Conservation (phyloP, 257 asterid genomes). For the Paraleonurus japonicus region DNA sequence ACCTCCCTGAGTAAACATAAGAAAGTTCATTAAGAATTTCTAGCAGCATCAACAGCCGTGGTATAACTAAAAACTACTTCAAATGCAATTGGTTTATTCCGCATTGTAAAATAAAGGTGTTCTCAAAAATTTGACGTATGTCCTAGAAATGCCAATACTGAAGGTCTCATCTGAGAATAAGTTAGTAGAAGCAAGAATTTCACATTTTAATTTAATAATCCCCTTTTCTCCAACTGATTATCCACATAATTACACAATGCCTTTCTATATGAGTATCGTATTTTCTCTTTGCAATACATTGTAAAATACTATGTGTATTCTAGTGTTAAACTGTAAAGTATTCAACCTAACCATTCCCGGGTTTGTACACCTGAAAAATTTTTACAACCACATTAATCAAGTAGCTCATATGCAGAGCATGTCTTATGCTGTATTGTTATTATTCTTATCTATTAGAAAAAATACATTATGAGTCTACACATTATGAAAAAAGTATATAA, state of each 20-base stretch:
- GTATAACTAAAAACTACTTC: neutral
- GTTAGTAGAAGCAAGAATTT: neutral
- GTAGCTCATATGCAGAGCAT: neutral
- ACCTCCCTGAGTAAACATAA: slow-evolving; percentile 49
- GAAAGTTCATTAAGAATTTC: neutral
- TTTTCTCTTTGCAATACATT: neutral
- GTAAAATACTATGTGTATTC: neutral
- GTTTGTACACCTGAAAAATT: neutral
- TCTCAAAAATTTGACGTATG: neutral
- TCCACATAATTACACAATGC: neutral
- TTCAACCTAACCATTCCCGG: neutral
- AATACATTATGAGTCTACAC: neutral
- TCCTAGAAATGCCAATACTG: neutral
- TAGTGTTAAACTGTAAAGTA: neutral
- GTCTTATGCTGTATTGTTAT: neutral
- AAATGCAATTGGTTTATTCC: neutral
- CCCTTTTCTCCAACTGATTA: neutral
- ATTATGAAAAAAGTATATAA: neutral
- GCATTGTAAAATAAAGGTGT: neutral
- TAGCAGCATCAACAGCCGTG: neutral
- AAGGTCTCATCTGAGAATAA: neutral
- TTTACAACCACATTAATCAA: neutral
- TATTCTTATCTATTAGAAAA: neutral
- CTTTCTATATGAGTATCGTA: slow-evolving; percentile 4
- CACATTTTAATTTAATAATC: neutral